Base-by-base conservation (phyloP, 108 stramenopile species). In the Aurantiochytrium sp. region DNA sequence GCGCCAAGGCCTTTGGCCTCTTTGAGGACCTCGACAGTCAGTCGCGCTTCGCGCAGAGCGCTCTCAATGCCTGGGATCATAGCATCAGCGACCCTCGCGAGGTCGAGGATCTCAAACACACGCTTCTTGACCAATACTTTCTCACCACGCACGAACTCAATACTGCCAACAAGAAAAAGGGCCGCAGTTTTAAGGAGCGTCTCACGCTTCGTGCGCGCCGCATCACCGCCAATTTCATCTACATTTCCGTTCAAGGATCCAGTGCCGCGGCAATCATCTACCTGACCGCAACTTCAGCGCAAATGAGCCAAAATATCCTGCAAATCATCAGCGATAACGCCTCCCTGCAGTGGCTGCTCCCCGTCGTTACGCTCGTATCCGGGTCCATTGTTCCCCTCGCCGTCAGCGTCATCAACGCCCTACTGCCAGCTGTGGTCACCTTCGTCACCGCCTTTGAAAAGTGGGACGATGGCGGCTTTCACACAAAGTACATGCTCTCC, bases 401-500 rank as follows among this genome's bases (percentile, higher is more conserved):
- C 51, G 73, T 83, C 5, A 51, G 49, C 2, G 10, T 83, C n/a
- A 47, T 83, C n/a, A 83, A 83, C 28, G 73, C 73, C 23, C 5
- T 83, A 0, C 73, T 83, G 21, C 73, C 73, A 0, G 45, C 73
- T 12, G 73, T 83, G 51, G 73, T n/a, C 5, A 83, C 44, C 21
- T 25, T 83, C 12, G 12, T 83, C 51, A 83, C 73, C 5, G 18
- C 10, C 21, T 83, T 83, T 23, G 73, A 83, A 83, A 83, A 23
- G 28, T 83, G 73, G 73, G 73, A 83, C 51, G 73, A 83, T n/a
- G n/a, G 16, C 73, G 73, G 73, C n/a, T 83, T 83, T n/a, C 51
- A 83, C 51, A 83, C 73, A 5, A 83, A 83, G 51, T 44, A 45
- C 73, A 83, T 83, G 73, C 44, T 83, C 3, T 83, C 28, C 8